phyloP scores from a whole-genome alignment of 2,329 filamentous ascomycete genomes.

The Anisogramma anomala region DNA sequence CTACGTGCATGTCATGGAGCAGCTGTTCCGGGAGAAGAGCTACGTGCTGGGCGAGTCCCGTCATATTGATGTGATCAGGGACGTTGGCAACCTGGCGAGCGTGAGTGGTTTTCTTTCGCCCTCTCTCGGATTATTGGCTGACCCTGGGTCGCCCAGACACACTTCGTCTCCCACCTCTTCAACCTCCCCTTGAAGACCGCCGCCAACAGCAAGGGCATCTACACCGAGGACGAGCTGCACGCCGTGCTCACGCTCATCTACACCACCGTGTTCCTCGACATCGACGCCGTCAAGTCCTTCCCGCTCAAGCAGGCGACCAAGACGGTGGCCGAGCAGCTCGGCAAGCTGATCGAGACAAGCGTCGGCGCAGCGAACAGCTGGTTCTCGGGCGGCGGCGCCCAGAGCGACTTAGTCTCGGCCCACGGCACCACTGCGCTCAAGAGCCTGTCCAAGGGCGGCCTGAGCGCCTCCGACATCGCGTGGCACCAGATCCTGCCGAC shows the following conservation, averaged over 20 bases:
- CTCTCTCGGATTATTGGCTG: background rate
- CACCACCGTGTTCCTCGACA: slow-evolving; percentile 52
- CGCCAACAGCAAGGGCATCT: slow-evolving; percentile 47
- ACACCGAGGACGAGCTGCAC: slow-evolving; percentile 44
- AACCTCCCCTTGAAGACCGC: slow-evolving; percentile 55
- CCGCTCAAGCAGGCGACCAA: slow-evolving; percentile 47
- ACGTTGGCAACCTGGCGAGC: slow-evolving; percentile 52
- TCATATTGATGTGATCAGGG: slow-evolving; percentile 60
- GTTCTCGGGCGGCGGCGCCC: slow-evolving; percentile 38
- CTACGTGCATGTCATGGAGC: slow-evolving; percentile 49
- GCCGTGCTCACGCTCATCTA: slow-evolving; percentile 56
- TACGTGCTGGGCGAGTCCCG: slow-evolving; percentile 48
- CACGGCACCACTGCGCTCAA: slow-evolving; percentile 58
- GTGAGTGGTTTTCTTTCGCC: background rate
- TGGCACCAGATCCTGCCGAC: slow-evolving; percentile 61
- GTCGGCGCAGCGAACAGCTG: slow-evolving; percentile 45
- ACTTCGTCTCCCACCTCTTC: slow-evolving; percentile 52
- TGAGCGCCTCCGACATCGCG: slow-evolving; percentile 54
- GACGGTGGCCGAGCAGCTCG: slow-evolving; percentile 47
- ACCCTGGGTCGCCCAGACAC: slow-evolving; percentile 31
- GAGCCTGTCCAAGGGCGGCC: slow-evolving; percentile 49
- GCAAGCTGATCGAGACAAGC: slow-evolving; percentile 49
- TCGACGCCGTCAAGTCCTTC: slow-evolving; percentile 56
- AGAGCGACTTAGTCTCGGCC: slow-evolving; percentile 44
- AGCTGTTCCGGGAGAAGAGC: slow-evolving; percentile 52